Percentiles rank a stretch among this genome's conserved stretches.
Conservation (phyloP, 352 stramenopile species). For the Phytophthora boehmeriae region DNA sequence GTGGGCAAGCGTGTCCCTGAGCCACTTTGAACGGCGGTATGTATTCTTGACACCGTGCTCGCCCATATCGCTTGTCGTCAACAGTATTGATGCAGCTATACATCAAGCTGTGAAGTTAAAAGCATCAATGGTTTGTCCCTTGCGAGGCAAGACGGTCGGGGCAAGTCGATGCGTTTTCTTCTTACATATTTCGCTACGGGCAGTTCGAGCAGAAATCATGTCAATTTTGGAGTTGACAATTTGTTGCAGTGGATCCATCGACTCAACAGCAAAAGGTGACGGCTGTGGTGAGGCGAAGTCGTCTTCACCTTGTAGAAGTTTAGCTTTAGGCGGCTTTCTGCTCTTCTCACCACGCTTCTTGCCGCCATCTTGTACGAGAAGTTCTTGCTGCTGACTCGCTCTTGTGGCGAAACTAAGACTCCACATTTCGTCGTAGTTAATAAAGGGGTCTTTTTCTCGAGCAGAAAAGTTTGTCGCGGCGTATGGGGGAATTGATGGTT, state of each 20-base stretch:
- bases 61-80: background rate
- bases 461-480: conserved; percentile 21
- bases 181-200: conserved; percentile 4
- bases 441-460: conserved; percentile 10
- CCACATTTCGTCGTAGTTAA: conserved; percentile 76
- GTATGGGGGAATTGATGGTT: conserved; percentile 30
- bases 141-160: conserved; percentile 39
- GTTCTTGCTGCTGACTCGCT: conserved; percentile 26
- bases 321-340: conserved; percentile 23
- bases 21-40: too few species aligned
- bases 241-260: conserved; percentile 33
- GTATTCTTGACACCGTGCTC: too few species aligned
- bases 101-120: conserved; percentile 48
- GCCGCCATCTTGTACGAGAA: background rate
- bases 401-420: conserved; percentile 45
- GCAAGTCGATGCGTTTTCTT: conserved; percentile 47
- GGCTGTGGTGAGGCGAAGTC: background rate
- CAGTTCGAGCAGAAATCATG: conserved; percentile 28
- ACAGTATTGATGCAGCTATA: background rate
- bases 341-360: conserved; percentile 25
- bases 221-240: conserved; percentile 38
- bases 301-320: conserved; percentile 12
- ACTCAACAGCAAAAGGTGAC: background rate
- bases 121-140: conserved; percentile 30
- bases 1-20: background rate